Percentiles rank a stretch among this genome's conserved stretches.
These are phyloP conservation scores for Coleophoma crateriformis DNA, from an alignment of 2,329 filamentous ascomycete species.

Conservation along the genomic window DNA sequence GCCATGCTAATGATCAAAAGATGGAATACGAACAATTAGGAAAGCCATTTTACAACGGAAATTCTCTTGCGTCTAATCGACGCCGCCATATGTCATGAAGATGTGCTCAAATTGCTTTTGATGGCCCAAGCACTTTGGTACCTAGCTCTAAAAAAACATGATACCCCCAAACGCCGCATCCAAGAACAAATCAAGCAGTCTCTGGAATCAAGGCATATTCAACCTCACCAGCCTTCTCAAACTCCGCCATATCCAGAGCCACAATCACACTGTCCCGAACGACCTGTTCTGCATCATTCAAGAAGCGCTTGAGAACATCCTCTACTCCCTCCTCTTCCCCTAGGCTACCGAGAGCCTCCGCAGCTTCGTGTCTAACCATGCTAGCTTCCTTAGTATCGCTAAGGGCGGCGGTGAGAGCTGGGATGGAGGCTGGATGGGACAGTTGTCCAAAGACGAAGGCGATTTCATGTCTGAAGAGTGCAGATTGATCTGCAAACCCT, in stretches of 20 bases:
- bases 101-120: slow-evolving; percentile 13
- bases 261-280: slow-evolving; percentile 94
- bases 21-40: slow-evolving; percentile 31
- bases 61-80: slow-evolving; percentile 1
- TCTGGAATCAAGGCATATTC: slow-evolving; percentile 92
- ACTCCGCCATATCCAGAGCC: slow-evolving; percentile 96
- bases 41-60: slow-evolving; percentile 1
- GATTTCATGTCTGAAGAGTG: slow-evolving; percentile 94
- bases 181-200: slow-evolving; percentile 18
- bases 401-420: slow-evolving; percentile 73
- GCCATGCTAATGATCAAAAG: slow-evolving; percentile 16
- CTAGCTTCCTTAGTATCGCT: slow-evolving; percentile 77
- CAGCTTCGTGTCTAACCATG: slow-evolving; percentile 97
- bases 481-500: slow-evolving; percentile 80
- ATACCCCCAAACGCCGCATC: slow-evolving; percentile 2
- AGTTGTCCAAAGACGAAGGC: slow-evolving; percentile 98
- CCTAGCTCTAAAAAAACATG: slow-evolving; percentile 14
- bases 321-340: slow-evolving; percentile 93
- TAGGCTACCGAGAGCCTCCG: slow-evolving; percentile 89
- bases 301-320: slow-evolving; percentile 73
- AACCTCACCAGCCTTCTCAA: slow-evolving; percentile 79
- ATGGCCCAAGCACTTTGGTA: slow-evolving; percentile 27
- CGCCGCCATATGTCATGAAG: not conserved
- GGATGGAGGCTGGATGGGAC: slow-evolving; percentile 93
- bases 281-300: slow-evolving; percentile 87